phyloP scores from a whole-genome alignment of 805 yeast genomes.

The Torulaspora delbrueckii region DNA sequence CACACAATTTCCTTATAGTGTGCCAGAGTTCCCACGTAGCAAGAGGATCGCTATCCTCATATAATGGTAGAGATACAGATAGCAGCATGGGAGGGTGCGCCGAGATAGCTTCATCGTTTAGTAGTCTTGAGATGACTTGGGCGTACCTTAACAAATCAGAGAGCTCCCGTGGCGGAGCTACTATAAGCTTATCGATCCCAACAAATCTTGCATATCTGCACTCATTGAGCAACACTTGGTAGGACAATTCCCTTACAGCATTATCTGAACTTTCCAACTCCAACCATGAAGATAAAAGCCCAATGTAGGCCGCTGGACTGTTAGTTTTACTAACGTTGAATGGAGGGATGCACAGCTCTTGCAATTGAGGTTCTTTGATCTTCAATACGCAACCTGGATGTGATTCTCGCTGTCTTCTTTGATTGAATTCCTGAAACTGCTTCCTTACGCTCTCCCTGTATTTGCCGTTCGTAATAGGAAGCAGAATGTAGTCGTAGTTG shows the following conservation, averaged over 20 bases:
- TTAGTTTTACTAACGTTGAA: conserved; percentile 11
- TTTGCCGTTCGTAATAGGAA: conserved; percentile 50
- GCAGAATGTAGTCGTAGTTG: conserved; percentile 47
- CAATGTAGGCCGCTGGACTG: conserved; percentile 39
- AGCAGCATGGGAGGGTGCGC: conserved; percentile 36
- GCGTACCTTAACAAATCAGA: conserved; percentile 48
- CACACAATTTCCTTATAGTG: conserved; percentile 51
- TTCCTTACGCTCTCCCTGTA: conserved; percentile 43
- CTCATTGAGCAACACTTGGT: conserved; percentile 55
- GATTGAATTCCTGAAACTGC: conserved; percentile 32
- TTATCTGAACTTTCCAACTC: conserved; percentile 55
- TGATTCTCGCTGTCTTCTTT: conserved; percentile 26
- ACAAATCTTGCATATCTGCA: conserved; percentile 53
- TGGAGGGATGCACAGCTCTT: conserved; percentile 34
- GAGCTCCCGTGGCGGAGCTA: conserved; percentile 62
- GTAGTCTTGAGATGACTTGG: conserved; percentile 36
- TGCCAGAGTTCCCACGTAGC: conserved; percentile 78
- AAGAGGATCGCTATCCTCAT: conserved; percentile 47
- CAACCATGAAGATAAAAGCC: conserved; percentile 63
- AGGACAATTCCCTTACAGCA: conserved; percentile 47
- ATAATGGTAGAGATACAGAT: conserved; percentile 47
- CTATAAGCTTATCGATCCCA: conserved; percentile 50
- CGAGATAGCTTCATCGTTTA: conserved; percentile 23
- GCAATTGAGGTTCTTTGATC: conserved; percentile 32
- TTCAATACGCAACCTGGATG: conserved; percentile 15